A percentile compares a stretch with the other conserved stretches of the same genome.
These are phyloP conservation scores for Mallotus nudiflorus DNA, from an alignment of 345 rosid genomes.

Conservation along the genomic window DNA sequence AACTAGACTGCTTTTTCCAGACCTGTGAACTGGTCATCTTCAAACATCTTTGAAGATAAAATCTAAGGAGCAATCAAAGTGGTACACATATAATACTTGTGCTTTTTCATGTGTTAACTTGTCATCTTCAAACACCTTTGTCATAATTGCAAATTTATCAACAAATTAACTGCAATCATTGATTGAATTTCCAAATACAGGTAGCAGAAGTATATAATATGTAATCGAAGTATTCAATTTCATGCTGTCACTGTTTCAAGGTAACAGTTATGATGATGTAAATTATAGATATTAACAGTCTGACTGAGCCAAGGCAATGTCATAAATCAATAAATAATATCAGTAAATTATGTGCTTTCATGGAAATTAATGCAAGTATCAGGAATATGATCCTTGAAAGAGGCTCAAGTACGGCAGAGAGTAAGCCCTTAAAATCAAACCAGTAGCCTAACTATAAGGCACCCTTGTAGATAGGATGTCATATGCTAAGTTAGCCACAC, in stretches of 20 bases:
- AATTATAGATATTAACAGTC: too few species aligned
- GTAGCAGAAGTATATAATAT: not conserved
- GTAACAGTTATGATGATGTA: too few species aligned
- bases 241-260: too few species aligned
- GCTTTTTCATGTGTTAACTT: constrained; percentile 61
- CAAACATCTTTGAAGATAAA: too few species aligned
- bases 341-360: not conserved
- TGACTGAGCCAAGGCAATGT: too few species aligned
- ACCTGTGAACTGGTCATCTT: not conserved
- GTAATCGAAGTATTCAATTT: too few species aligned
- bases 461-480: too few species aligned
- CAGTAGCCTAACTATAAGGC: not conserved
- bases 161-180: constrained; percentile 43
- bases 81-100: too few species aligned
- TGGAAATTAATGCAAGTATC: too few species aligned
- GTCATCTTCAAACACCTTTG: constrained; percentile 63
- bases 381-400: too few species aligned
- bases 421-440: not conserved
- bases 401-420: not conserved
- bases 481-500: too few species aligned
- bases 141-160: constrained; percentile 59
- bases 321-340: not conserved
- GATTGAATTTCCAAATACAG: constrained; percentile 9
- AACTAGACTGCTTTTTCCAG: not conserved
- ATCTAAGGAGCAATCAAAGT: too few species aligned